Conservation (phyloP, 2,329 filamentous ascomycete species). For the Periconia macrospinosa region DNA sequence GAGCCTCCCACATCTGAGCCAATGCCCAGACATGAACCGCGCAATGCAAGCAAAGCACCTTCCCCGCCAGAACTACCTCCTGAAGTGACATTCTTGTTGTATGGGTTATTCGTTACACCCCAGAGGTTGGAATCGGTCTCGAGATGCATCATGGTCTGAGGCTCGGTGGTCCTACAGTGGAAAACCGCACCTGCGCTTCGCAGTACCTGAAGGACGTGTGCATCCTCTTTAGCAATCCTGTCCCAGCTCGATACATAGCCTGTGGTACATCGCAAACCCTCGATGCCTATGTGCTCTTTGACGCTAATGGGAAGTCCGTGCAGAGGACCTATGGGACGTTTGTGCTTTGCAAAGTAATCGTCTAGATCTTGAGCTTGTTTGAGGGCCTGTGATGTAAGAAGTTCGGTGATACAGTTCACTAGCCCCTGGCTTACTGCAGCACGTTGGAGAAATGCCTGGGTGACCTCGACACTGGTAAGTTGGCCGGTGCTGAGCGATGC, state of each 20-base stretch:
- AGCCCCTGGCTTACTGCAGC: slow-evolving; percentile 31
- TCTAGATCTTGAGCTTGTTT: slow-evolving; percentile 46
- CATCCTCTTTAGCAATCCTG: slow-evolving; percentile 48
- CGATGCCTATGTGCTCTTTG: slow-evolving; percentile 57
- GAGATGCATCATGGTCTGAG: slow-evolving; percentile 57
- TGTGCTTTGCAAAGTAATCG: slow-evolving; percentile 38
- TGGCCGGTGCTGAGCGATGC: slow-evolving; percentile 16
- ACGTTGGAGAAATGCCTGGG: slow-evolving; percentile 26
- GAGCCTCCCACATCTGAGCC: slow-evolving; percentile 29
- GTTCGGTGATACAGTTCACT: slow-evolving; percentile 23
- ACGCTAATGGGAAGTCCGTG: slow-evolving; percentile 56
- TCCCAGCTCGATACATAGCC: slow-evolving; percentile 56
- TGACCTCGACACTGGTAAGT: slow-evolving; percentile 27
- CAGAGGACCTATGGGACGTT: slow-evolving; percentile 47
- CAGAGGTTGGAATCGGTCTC: slow-evolving; percentile 56
- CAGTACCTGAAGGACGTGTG: slow-evolving; percentile 51
- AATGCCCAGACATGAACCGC: slow-evolving; percentile 57
- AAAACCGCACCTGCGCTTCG: slow-evolving; percentile 56
- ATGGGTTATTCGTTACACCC: slow-evolving; percentile 58
- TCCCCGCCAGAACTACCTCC: slow-evolving; percentile 62
- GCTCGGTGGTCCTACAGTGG: slow-evolving; percentile 57
- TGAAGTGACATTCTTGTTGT: slow-evolving; percentile 53
- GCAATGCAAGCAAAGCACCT: slow-evolving; percentile 56
- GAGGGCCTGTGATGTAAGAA: slow-evolving; percentile 41
- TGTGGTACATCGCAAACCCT: slow-evolving; percentile 52